Evolutionary conservation across 2,329 filamentous ascomycete genomes (phyloP).

Genomic region (Paecilomyces fulvus): DNA sequence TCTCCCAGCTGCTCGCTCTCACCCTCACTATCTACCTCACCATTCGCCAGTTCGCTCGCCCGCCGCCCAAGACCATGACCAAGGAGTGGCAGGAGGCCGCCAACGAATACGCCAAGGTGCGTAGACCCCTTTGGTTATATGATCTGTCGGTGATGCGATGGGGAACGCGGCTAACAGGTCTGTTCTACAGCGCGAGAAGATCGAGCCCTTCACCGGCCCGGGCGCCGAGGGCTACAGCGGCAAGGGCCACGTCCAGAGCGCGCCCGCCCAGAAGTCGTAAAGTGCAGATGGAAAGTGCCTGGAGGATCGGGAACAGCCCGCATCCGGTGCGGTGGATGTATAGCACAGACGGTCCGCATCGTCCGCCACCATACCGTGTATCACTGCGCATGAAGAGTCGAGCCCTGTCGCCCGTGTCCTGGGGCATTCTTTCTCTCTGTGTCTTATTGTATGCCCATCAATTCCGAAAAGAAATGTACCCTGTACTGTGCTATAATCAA

Average conservation of each 20-base stretch:
- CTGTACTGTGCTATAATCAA: constrained; percentile 38
- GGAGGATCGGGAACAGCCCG: constrained; percentile 17
- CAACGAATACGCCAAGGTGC: constrained; percentile 89
- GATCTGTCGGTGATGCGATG: constrained; percentile 8
- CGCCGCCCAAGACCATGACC: constrained; percentile 77
- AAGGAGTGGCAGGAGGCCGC: constrained; percentile 94
- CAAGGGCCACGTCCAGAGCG: constrained; percentile 66
- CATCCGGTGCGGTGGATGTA: constrained; percentile 8
- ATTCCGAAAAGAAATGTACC: constrained; percentile 31
- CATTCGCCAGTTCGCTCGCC: constrained; percentile 64
- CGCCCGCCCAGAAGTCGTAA: constrained; percentile 32
- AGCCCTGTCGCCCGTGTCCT: background rate
- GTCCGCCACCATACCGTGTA: background rate
- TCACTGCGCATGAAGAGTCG: background rate
- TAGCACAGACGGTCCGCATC: constrained; percentile 1
- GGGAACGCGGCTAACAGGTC: constrained; percentile 10
- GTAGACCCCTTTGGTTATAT: constrained; percentile 20
- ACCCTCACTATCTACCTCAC: constrained; percentile 63
- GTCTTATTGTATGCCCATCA: constrained; percentile 19
- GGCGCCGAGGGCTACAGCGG: constrained; percentile 70
- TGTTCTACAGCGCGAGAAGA: constrained; percentile 60
- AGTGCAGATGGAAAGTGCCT: constrained; percentile 13
- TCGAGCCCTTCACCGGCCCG: constrained; percentile 81
- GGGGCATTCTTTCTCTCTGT: constrained; percentile 14
- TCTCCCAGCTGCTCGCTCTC: constrained; percentile 56